Evolutionary conservation across 2,329 filamentous ascomycete species (phyloP), one percentile per base, ranked within the genome.

Genomic region (Penicillium sp.): DNA sequence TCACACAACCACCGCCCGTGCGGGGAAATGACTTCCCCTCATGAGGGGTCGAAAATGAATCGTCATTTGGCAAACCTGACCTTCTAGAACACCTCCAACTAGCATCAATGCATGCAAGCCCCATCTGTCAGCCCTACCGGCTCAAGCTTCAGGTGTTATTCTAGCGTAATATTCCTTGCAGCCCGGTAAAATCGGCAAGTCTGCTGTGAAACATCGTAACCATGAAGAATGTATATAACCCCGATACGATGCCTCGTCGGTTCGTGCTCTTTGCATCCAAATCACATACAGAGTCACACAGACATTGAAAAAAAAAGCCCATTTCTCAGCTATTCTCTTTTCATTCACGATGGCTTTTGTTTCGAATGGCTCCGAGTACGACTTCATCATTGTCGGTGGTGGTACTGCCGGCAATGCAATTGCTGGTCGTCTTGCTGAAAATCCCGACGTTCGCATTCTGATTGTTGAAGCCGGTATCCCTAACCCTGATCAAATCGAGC

Each of bases 381-480:
- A 67, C 47, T 67, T 67, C 38, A 60, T 67, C 23, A 51, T 67
- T 35, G 63, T 67, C n/a, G 65, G 65, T n/a, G 66, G 66, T 35
- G 78, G 79, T 30, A 81, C 79, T 5, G 77, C 79, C 23, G 79
- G 79, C 18, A 75, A 73, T 48, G 72, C 53, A 4, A 74, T 82
- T 16, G 79, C 80, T 23, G 77, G 76, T 26, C 75, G 79, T 36
- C 73, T 82, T 9, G 78, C 79, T 2, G 78, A 81, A 60, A 80
- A 78, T 32, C 46, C 59, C 14, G 34, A 79, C 7, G 76, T 79
- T 23, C 69, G 56, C 7, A 56, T 74, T 35, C 60, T 73, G 5
- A 61, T 67, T 29, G 56, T 68, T 11, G 64, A 69, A 47, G 63
- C 66, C 3, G 66, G 66, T 34, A 49, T 55, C 18, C 52, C 73